These are phyloP conservation scores for Clonostachys solani DNA, from an alignment of 2,329 filamentous ascomycete genomes.

Conservation along the genomic window DNA sequence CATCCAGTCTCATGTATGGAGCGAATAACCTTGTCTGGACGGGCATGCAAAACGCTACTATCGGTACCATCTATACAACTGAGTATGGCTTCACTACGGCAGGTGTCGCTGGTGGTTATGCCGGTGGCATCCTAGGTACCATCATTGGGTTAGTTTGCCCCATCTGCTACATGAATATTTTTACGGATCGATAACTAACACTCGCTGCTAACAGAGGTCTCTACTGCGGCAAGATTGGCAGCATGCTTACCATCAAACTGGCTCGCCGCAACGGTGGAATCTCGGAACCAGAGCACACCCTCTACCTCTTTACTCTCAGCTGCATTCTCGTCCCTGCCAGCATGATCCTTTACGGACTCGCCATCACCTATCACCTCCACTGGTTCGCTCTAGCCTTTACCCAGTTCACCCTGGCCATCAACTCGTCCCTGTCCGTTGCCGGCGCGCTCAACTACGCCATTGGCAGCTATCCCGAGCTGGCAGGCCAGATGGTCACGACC, in stretches of 20 bases:
- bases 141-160: constrained; percentile 18
- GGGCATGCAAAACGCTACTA: constrained; percentile 20
- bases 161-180: not conserved
- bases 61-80: constrained; percentile 21
- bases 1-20: constrained; percentile 18
- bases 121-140: constrained; percentile 31
- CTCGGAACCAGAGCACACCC: constrained; percentile 43
- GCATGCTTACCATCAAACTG: constrained; percentile 31
- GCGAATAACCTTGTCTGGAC: constrained; percentile 23
- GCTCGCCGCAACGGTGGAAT: constrained; percentile 37
- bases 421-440: constrained; percentile 15
- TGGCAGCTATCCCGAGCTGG: constrained; percentile 19
- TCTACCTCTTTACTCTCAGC: constrained; percentile 29
- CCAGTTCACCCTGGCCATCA: constrained; percentile 17
- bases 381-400: constrained; percentile 21
- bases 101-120: constrained; percentile 16
- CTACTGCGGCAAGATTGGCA: constrained; percentile 23
- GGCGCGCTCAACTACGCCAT: constrained; percentile 21
- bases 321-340: constrained; percentile 33
- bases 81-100: constrained; percentile 21
- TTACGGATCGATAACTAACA: not conserved
- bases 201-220: constrained; percentile 8
- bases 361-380: constrained; percentile 18
- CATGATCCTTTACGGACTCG: constrained; percentile 34
- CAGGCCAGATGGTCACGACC: constrained; percentile 19